These are phyloP conservation scores for Echites panduratus DNA, from an alignment of 257 asterid genomes.

Conservation along the genomic window DNA sequence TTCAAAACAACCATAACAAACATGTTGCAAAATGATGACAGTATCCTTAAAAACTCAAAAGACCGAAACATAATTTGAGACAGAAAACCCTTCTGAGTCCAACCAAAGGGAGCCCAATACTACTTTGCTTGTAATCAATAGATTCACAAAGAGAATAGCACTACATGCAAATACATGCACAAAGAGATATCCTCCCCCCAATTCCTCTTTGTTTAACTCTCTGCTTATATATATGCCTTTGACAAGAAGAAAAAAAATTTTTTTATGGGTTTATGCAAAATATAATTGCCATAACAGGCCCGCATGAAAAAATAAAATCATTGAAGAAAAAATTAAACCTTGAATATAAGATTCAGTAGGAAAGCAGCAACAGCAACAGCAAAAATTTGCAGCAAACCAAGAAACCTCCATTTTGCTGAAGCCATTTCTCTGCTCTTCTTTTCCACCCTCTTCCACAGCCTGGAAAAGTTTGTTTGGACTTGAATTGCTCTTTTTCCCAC, in stretches of 20 bases:
- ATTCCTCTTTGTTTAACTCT: background rate
- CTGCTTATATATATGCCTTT: background rate
- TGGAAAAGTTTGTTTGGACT: background rate
- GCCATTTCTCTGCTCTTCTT: slow-evolving; percentile 42
- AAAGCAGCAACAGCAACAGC: slow-evolving; percentile 44
- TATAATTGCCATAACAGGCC: background rate
- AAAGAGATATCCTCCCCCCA: background rate
- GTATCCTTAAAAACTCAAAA: background rate
- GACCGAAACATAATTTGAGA: background rate
- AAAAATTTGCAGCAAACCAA: slow-evolving; percentile 67
- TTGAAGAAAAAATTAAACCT: slow-evolving; percentile 40
- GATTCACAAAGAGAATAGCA: background rate
- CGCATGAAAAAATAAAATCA: background rate
- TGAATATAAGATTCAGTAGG: slow-evolving; percentile 45
- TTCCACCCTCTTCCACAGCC: background rate
- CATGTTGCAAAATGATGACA: background rate
- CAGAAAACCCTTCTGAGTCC: background rate
- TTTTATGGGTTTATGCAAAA: background rate
- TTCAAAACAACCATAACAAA: background rate
- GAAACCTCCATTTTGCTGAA: slow-evolving; percentile 42
- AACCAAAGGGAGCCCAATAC: background rate
- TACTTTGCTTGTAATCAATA: background rate
- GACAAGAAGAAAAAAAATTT: background rate
- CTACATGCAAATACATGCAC: background rate
- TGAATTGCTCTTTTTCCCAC: background rate